These are phyloP conservation scores for Trichoderma erinaceum DNA, from an alignment of 495 filamentous ascomycete species.

Conservation along the genomic window DNA sequence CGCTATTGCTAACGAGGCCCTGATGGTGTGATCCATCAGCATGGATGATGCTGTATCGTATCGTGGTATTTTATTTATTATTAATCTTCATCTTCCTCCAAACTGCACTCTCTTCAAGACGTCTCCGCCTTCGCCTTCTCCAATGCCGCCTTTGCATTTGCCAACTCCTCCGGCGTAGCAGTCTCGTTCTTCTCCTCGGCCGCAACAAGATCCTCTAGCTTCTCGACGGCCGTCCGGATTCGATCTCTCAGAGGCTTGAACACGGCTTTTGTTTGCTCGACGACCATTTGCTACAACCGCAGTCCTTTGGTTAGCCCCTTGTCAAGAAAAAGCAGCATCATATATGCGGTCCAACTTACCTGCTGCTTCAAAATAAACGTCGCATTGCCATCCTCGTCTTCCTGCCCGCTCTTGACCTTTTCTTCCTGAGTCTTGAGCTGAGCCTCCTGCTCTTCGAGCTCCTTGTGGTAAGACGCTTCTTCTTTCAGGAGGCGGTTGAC, in stretches of 20 bases:
- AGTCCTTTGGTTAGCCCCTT: too few species aligned
- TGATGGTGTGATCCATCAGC: neutral
- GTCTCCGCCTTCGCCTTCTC: slow-evolving; percentile 30
- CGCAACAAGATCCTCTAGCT: slow-evolving; percentile 55
- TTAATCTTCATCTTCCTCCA: neutral
- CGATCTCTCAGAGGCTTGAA: slow-evolving; percentile 61
- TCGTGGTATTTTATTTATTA: neutral
- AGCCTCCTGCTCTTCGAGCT: slow-evolving; percentile 63
- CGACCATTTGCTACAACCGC: slow-evolving; percentile 54
- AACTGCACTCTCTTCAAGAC: neutral
- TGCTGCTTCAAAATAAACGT: slow-evolving; percentile 75
- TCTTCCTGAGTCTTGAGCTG: slow-evolving; percentile 64
- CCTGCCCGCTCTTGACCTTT: slow-evolving; percentile 33
- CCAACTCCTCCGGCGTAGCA: slow-evolving; percentile 54
- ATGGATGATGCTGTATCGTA: neutral
- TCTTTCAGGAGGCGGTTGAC: slow-evolving; percentile 85
- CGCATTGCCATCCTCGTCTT: slow-evolving; percentile 55
- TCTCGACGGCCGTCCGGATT: slow-evolving; percentile 59
- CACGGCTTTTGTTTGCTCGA: slow-evolving; percentile 77
- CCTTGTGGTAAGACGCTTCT: slow-evolving; percentile 80
- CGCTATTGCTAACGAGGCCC: neutral
- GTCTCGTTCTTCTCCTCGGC: slow-evolving; percentile 51
- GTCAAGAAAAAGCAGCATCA: slow-evolving; percentile 9
- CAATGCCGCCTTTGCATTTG: slow-evolving; percentile 50
- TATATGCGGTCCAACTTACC: slow-evolving; percentile 40